Evolutionary conservation across 345 rosid species (phyloP), one percentile per base, ranked within the genome.

Genomic region (Noccaea bulbosa): DNA sequence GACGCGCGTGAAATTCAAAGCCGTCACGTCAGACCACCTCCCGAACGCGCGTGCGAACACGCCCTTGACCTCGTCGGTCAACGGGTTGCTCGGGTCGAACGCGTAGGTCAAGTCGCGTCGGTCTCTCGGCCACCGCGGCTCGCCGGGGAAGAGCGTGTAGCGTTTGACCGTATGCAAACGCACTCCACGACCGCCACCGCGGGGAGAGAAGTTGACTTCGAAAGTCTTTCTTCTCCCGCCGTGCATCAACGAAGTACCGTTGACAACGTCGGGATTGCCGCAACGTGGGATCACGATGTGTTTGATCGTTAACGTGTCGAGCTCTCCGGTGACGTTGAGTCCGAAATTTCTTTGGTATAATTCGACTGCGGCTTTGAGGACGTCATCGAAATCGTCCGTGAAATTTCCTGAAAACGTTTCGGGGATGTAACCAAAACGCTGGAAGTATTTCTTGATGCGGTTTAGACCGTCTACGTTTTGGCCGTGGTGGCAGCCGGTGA

Each of bases 201-300:
- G 30, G 3, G 74, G 72, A 9, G 78, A 59, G 83, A 76, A 76
- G 38, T 40, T 69, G 40, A 76, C 79, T 16, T 76, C 75, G 4
- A 69, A 70, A 0, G 78, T 68, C 15, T 71, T 77, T 77, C 76
- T 77, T 59, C 76, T 69, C 48, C 80, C 85, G 47, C 83, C 83
- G 61, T 81, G 89, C 99, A 93, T 93, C 7, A 82, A 35, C 2
- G 89, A 82, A 0, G 96, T 71, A 2, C 99, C 97, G 80, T 93
- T 93, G 75, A 93, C 80, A 11, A 93, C 72, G 37, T 93, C 99
- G 2, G 99, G 88, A 70, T 89, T 89, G 4, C 99, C 97, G 47
- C 99, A 93, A 51, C 97, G 80, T 0, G 99, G 97, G 22, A 73
- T 79, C n/a, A 83, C 73, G 66, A 93, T 79, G 54, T 82, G 88